Base-by-base conservation (phyloP, 148 eudicot genomes). In the Heliosperma pusillum region DNA sequence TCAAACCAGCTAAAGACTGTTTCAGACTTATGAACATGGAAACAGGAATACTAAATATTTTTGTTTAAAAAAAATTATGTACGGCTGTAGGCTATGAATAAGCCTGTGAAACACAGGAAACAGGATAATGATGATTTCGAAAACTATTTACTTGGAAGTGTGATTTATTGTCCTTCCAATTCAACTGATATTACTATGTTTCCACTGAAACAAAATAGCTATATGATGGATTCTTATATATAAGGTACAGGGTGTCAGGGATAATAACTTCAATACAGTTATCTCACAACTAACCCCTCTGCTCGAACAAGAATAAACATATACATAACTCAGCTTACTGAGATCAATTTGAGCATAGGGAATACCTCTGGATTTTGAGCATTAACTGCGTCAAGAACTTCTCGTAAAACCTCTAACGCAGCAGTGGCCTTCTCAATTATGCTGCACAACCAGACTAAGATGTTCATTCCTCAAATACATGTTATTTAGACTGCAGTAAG, bases 351-450 rank as follows among this genome's bases (percentile, higher is more conserved):
- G 29, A 59, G 44, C 47, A 52, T 29, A n/a, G 69, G 47, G 69
- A 20, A 68, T 71, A 95, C 99, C 96, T 95, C 97, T 29, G 97
- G 97, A 74, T 84, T 84, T 71, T 85, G 89, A 76, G 80, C 59
- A 79, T 90, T 85, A 72, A 95, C 89, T 62, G 99, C 90, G 81
- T 88, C 89, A 82, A 95, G 88, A 60, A 95, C 99, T 76, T 95
- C 99, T 78, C 89, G 85, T 72, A 95, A 79, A 69, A 95, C 94
- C 86, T 92, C 97, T 73, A 92, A 33, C 2, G 97, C 94, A 68
- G 96, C 80, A 74, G 80, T 85, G 69, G 97, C 99, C 80, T 95
- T 95, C 74, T 92, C 88, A 80, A 95, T 87, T 71, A 95, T 87
- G 79, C 99, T 95, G 96, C 77, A 80, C 30, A 56, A 72, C 59